Evolutionary conservation across 2,329 filamentous ascomycete species (phyloP).

Genomic region (Pseudocercospora vitis): DNA sequence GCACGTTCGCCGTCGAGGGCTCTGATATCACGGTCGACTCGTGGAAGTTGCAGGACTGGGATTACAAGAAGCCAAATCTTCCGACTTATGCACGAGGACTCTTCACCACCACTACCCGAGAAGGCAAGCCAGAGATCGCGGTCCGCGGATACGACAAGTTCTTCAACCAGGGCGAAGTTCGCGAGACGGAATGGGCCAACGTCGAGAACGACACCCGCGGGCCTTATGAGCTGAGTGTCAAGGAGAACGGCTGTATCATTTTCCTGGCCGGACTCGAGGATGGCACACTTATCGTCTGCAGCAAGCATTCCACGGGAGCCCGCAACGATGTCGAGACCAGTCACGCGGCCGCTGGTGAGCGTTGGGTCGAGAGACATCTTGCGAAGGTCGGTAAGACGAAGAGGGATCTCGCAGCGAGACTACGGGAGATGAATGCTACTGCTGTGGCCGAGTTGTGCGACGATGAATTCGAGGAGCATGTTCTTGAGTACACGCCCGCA

Average conservation of each 20-base stretch:
- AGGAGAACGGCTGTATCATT: slow-evolving; percentile 99
- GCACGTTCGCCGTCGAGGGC: slow-evolving; percentile 69
- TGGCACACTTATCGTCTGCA: slow-evolving; percentile 89
- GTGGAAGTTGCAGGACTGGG: slow-evolving; percentile 92
- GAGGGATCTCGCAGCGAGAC: slow-evolving; percentile 71
- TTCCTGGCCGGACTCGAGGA: slow-evolving; percentile 92
- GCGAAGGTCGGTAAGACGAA: slow-evolving; percentile 73
- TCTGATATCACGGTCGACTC: slow-evolving; percentile 73
- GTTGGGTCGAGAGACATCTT: slow-evolving; percentile 78
- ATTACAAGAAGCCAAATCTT: slow-evolving; percentile 84
- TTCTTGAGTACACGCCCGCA: slow-evolving; percentile 80
- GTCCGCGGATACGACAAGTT: slow-evolving; percentile 97
- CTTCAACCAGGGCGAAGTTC: slow-evolving; percentile 87
- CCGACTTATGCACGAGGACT: slow-evolving; percentile 92
- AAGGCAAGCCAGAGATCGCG: slow-evolving; percentile 72
- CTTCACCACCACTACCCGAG: slow-evolving; percentile 74
- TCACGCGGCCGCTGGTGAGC: slow-evolving; percentile 81
- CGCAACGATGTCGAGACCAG: slow-evolving; percentile 70
- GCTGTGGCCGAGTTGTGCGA: slow-evolving; percentile 96
- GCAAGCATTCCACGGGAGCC: slow-evolving; percentile 91
- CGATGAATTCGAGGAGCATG: slow-evolving; percentile 94
- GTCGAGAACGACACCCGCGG: slow-evolving; percentile 74
- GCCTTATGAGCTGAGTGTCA: slow-evolving; percentile 92
- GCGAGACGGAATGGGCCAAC: slow-evolving; percentile 77
- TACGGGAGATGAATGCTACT: slow-evolving; percentile 82